Percentiles rank a stretch among this genome's conserved stretches.
These are phyloP conservation scores for Beauveria caledonica DNA, from an alignment of 2,329 filamentous ascomycete species.

Conservation along the genomic window DNA sequence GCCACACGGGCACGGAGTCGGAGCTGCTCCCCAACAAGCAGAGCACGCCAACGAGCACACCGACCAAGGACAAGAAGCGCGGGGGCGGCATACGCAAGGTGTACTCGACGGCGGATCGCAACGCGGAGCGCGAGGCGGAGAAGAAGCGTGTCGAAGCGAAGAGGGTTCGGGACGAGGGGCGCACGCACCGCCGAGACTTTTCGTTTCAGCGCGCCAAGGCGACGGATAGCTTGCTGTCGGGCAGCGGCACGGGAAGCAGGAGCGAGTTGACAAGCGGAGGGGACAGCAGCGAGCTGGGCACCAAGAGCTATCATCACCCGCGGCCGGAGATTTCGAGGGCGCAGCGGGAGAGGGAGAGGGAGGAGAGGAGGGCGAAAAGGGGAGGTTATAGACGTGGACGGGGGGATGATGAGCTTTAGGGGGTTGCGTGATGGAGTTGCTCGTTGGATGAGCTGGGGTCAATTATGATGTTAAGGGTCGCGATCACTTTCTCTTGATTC, in stretches of 20 bases:
- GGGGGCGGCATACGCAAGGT: conserved; percentile 49
- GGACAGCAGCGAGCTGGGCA: conserved; percentile 40
- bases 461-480: no score
- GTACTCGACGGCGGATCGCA: conserved; percentile 51
- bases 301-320: conserved; percentile 48
- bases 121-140: conserved; percentile 42
- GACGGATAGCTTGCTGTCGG: conserved; percentile 23
- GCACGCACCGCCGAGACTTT: conserved; percentile 40
- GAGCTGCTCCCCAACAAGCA: conserved; percentile 53
- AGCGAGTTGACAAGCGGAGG: conserved; percentile 28
- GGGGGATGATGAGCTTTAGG: conserved; percentile 21
- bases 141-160: conserved; percentile 48
- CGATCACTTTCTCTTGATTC: no score
- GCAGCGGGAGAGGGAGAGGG: conserved; percentile 22
- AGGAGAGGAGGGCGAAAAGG: conserved; percentile 28
- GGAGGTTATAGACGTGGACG: conserved; percentile 28
- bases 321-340: conserved; percentile 42
- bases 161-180: conserved; percentile 41
- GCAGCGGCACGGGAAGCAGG: conserved; percentile 26
- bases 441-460: not conserved
- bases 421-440: not conserved
- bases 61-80: conserved; percentile 29
- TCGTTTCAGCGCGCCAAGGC: conserved; percentile 41
- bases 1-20: conserved; percentile 50
- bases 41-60: conserved; percentile 47